A percentile compares a stretch with the other conserved stretches of the same genome.
phyloP scores from a whole-genome alignment of 441 rosid genomes.

The Metrosideros polymorpha region DNA sequence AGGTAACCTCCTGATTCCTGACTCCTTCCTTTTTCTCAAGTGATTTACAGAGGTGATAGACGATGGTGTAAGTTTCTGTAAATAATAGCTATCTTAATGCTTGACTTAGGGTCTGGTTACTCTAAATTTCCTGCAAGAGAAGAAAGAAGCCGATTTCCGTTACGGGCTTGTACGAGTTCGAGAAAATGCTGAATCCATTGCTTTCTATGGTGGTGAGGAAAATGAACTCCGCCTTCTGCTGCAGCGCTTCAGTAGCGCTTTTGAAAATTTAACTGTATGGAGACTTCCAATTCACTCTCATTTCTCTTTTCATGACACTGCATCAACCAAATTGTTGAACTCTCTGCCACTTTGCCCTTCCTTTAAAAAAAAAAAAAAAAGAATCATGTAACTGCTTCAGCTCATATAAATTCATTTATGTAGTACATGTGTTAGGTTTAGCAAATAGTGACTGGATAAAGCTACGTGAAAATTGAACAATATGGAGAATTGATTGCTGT shows the following conservation, averaged over 20 bases:
- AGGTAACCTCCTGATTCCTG: constrained; percentile 32
- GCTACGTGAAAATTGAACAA: neutral
- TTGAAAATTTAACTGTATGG: constrained; percentile 66
- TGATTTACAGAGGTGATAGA: neutral
- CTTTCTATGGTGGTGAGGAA: constrained; percentile 91
- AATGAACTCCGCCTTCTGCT: constrained; percentile 78
- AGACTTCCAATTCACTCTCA: neutral
- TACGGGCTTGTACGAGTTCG: constrained; percentile 93
- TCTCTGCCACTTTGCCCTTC: neutral
- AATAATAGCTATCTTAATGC: constrained; percentile 2
- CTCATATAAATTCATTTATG: neutral
- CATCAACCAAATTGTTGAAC: neutral
- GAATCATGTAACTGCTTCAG: neutral
- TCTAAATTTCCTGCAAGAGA: constrained; percentile 95
- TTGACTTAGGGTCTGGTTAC: constrained; percentile 63
- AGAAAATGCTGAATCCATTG: constrained; percentile 96
- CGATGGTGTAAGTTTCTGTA: neutral
- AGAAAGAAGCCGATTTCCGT: constrained; percentile 96
- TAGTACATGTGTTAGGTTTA: neutral
- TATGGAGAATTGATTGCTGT: neutral
- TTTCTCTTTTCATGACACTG: neutral
- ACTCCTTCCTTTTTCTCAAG: neutral
- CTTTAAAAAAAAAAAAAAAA: neutral
- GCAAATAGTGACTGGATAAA: neutral
- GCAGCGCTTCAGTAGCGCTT: constrained; percentile 86